These are phyloP conservation scores for Mycena galopus DNA, from an alignment of 768 basidiomycete genomes.

Conservation along the genomic window DNA sequence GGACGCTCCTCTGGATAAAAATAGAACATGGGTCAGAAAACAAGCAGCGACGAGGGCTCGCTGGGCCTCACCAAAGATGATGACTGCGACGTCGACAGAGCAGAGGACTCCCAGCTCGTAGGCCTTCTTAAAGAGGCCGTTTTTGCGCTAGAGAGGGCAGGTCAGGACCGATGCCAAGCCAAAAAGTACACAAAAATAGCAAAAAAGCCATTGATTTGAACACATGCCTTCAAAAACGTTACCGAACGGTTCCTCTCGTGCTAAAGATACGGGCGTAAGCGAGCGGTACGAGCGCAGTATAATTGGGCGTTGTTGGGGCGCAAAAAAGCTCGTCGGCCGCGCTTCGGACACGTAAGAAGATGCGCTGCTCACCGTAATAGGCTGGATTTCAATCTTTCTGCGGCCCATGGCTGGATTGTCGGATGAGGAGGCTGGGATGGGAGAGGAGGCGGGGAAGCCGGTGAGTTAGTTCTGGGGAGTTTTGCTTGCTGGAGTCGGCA, in stretches of 20 bases:
- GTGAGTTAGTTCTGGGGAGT: constrained; percentile 7
- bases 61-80: constrained; percentile 73
- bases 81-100: constrained; percentile 89
- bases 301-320: constrained; percentile 42
- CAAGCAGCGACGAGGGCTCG: constrained; percentile 17
- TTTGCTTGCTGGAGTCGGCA: constrained; percentile 31
- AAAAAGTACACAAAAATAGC: constrained; percentile 74
- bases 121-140: constrained; percentile 92
- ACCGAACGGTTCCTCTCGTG: constrained; percentile 93
- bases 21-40: constrained; percentile 52
- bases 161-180: constrained; percentile 58
- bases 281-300: constrained; percentile 44
- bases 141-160: constrained; percentile 74
- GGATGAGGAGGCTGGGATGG: not conserved
- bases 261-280: constrained; percentile 64
- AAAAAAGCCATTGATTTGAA: constrained; percentile 44
- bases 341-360: constrained; percentile 36
- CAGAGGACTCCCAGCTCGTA: constrained; percentile 93
- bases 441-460: constrained; percentile 14
- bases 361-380: constrained; percentile 73
- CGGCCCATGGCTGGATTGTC: constrained; percentile 68
- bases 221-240: constrained; percentile 83
- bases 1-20: constrained; percentile 78
- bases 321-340: constrained; percentile 29
- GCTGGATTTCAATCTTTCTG: constrained; percentile 87